Evolutionary conservation across 768 basidiomycete species (phyloP), one percentile per base, ranked within the genome.

Genomic region (Leccinum subgranulosum): DNA sequence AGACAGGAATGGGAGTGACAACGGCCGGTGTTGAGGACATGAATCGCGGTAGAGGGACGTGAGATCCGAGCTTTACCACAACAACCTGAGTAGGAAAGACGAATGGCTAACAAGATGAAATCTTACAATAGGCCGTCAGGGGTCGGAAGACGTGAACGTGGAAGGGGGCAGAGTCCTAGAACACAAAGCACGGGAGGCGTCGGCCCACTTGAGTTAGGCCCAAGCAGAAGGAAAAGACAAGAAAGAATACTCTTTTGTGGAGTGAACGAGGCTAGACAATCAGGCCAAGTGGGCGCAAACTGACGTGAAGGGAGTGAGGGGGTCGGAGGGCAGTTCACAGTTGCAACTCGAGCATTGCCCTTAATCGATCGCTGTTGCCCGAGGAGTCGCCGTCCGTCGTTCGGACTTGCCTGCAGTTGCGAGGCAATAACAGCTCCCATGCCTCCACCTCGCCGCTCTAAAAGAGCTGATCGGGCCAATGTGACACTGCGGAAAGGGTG

Each of bases 201-300:
- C 31, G 31, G 29, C 11, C 29, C 25, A 43, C 47, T 51, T 46
- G 56, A 17, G 56, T 41, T 25, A 29, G 31, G 49, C 25, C 45
- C n/a, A 39, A 50, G 53, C 47, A 54, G 21, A 36, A 53, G 28
- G 15, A 28, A 19, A 15, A 55, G 56, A 49, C 36, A 50, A 51
- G 29, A 53, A 47, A 33, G 49, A 43, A 25, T 15, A 51, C 67
- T 65, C 55, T 65, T 58, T 51, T 33, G 59, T 45, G 36, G 45
- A 36, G 34, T 34, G 43, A 60, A 45, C n/a, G 52, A 48, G 58
- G 53, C 69, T 68, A 69, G 52, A 59, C 43, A 48, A 52, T 57
- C 67, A 70, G 70, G 58, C 51, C 28, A 48, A 15, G 45, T 27
- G 49, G 62, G 60, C 56, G 62, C 39, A 62, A 66, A 52, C 57